A percentile compares a stretch with the other conserved stretches of the same genome.
Conservation (phyloP, 495 filamentous ascomycete species). For the Thozetella sp. region DNA sequence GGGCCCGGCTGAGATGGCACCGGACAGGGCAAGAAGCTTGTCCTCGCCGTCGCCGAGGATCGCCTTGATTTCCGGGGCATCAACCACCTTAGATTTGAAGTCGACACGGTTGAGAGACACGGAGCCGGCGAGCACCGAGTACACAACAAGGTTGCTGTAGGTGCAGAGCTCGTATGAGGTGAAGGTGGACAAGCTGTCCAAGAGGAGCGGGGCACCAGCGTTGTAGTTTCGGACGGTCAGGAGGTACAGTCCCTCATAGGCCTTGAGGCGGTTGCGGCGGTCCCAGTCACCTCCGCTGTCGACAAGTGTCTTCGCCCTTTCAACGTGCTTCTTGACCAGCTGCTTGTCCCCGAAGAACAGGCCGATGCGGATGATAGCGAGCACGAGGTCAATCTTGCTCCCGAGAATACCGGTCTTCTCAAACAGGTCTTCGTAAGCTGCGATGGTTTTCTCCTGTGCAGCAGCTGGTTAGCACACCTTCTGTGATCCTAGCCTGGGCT, state of each 20-base stretch:
- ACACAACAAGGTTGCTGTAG: slow-evolving; percentile 91
- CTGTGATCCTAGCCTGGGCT: background rate
- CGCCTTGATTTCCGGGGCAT: slow-evolving; percentile 96
- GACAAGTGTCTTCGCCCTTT: slow-evolving; percentile 85
- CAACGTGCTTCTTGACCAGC: slow-evolving; percentile 89
- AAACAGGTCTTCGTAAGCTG: slow-evolving; percentile 86
- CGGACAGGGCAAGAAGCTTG: slow-evolving; percentile 76
- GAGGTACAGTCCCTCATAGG: slow-evolving; percentile 92
- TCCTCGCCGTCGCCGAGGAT: slow-evolving; percentile 90
- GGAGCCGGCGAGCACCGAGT: slow-evolving; percentile 92
- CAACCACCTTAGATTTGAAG: slow-evolving; percentile 98
- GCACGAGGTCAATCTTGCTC: slow-evolving; percentile 93
- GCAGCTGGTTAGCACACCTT: slow-evolving; percentile 2
- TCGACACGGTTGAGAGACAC: slow-evolving; percentile 94
- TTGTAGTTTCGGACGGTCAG: slow-evolving; percentile 90
- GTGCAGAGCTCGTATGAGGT: slow-evolving; percentile 97
- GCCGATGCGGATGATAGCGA: slow-evolving; percentile 93
- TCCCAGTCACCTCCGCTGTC: slow-evolving; percentile 98
- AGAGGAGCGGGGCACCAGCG: slow-evolving; percentile 86
- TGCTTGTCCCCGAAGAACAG: slow-evolving; percentile 93
- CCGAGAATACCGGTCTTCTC: slow-evolving; percentile 93
- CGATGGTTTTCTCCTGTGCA: slow-evolving; percentile 84
- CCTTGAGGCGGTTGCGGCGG: slow-evolving; percentile 94
- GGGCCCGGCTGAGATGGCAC: slow-evolving; percentile 75
- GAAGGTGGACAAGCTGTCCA: slow-evolving; percentile 97